Evolutionary conservation across 2,329 filamentous ascomycete genomes (phyloP), one percentile per base, ranked within the genome.

Genomic region (Aspergillus hortae): DNA sequence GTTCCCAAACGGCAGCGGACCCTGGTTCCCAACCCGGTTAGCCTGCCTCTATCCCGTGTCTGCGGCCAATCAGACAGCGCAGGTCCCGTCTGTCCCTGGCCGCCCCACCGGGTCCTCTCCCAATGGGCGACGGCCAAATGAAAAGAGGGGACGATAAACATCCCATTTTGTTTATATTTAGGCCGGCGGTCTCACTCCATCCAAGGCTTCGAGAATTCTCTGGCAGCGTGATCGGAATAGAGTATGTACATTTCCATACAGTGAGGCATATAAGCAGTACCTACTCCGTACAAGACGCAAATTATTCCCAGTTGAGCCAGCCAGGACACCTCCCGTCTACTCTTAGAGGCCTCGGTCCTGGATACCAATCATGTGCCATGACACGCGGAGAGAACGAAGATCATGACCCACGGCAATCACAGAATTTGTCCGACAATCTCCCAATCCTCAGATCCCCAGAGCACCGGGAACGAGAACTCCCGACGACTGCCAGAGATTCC

Each of bases 111-210:
- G 10, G 5, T 15, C n/a, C 5, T 38, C 15, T n/a, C 35, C 35
- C 35, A 38, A 38, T 38, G 35, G 15, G 35, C 14, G 35, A 17
- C 14, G 4, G 14, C 35, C 35, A 42, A 52, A 55, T 54, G 45
- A 53, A 56, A 60, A 57, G 58, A 59, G 57, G 56, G 55, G 55
- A 44, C 32, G 43, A 46, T 56, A 38, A n/a, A 46, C 49, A 42
- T 21, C 15, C 23, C 15, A 17, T 19, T 19, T 9, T 42, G 11
- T 42, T 42, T 19, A 17, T 17, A 38, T 38, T 17, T 30, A 30
- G 27, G 6, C 23, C 27, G 27, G 6, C 27, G 6, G 27, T 30
- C 27, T 30, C 27, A 30, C 27, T 9, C 25, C 27, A 9, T 11
- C 27, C 27, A 30, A 30, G 3, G 5, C 6, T 23, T 23, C 23